phyloP scores from a whole-genome alignment of 192 early-diverging fungal species.

The Backusella morwellensis region DNA sequence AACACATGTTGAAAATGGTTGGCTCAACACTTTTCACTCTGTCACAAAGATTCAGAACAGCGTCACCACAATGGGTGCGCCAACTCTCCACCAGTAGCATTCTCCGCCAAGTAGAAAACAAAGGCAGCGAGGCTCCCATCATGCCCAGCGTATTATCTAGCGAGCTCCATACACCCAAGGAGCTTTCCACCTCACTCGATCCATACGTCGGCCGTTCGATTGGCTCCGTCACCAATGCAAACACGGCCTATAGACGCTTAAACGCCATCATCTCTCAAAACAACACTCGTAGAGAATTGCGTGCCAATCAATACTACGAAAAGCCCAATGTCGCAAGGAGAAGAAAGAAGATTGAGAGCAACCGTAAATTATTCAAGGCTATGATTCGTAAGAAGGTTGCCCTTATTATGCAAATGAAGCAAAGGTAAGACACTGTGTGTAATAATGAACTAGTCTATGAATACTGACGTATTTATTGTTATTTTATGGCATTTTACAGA shows the following conservation, averaged over 20 bases:
- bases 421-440: conserved; percentile 26
- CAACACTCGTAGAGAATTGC: conserved; percentile 55
- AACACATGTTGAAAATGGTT: background rate
- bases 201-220: conserved; percentile 53
- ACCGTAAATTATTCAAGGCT: conserved; percentile 55
- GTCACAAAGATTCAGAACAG: conserved; percentile 1
- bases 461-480: background rate
- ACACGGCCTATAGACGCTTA: conserved; percentile 52
- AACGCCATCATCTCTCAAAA: conserved; percentile 57
- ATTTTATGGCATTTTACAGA: background rate
- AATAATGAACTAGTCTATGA: background rate
- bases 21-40: conserved; percentile 1
- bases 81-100: conserved; percentile 3
- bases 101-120: background rate
- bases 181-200: conserved; percentile 32
- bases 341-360: conserved; percentile 51
- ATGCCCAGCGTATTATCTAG: conserved; percentile 17
- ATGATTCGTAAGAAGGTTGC: conserved; percentile 61
- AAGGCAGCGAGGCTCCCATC: background rate
- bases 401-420: conserved; percentile 65
- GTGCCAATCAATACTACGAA: conserved; percentile 57
- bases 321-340: conserved; percentile 66
- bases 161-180: conserved; percentile 16
- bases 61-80: conserved; percentile 2
- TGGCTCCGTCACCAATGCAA: conserved; percentile 36